Evolutionary conservation across 1,284 basidiomycete genomes (phyloP), one percentile per base, ranked within the genome.

Genomic region (Austropuccinia psidii): DNA sequence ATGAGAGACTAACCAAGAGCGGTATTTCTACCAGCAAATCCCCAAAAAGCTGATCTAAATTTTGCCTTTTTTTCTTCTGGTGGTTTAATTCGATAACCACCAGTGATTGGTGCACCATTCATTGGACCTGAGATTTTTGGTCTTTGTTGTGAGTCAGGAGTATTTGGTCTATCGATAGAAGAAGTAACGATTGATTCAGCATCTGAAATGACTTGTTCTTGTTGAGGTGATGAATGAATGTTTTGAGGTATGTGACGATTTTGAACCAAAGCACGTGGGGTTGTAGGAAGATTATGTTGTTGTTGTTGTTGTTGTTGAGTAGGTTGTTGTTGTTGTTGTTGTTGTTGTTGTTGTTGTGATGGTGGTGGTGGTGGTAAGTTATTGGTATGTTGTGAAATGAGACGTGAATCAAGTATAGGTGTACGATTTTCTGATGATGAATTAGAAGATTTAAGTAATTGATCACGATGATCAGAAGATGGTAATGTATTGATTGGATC

Each of bases 51-150:
- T 17, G 69, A 73, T 0, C 69, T 39, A 39, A 73, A 73, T 43
- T 73, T 73, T n/a, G 69, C 79, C 8, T 72, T 64, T 70, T 76
- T 76, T 15, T 65, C 66, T 27, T 79, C 78, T 29, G 70, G 74
- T 17, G 76, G 76, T 61, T 82, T 82, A 75, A 95, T 95, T 81
- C 92, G 92, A 84, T 89, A 92, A 0, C 93, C 92, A 55, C 86
- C 85, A 8, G 91, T 91, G 45, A 96, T 91, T 37, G 89, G 90
- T 13, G 87, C 86, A 15, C 91, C 92, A 76, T 89, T 89, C 80
- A 93, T 85, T 39, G 93, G 93, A 0, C 87, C 90, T n/a, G 90
- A 93, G 73, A 95, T 95, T 81, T 93, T 90, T 54, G 87, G 86
- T 80, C 84, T 83, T 41, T 77, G 75, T 29, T 64, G 66, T 47